These are phyloP conservation scores for Drechslera avenae DNA, from an alignment of 2,329 filamentous ascomycete genomes.

Conservation along the genomic window DNA sequence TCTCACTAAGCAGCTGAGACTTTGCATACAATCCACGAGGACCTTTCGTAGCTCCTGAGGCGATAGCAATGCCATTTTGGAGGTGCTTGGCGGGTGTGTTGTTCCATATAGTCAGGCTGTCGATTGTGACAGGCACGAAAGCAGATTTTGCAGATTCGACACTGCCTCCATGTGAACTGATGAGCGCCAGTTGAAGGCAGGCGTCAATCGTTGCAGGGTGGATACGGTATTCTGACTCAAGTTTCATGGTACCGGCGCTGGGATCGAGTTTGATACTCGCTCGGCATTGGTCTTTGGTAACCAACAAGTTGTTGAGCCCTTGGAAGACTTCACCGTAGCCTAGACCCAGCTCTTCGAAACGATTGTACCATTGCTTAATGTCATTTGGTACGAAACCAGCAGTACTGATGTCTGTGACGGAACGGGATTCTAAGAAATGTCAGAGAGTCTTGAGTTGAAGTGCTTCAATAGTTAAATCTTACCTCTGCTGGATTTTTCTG, in stretches of 20 bases:
- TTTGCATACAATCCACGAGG: neutral
- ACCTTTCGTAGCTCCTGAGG: neutral
- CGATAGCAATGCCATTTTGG: too few species aligned
- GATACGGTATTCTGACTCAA: constrained; percentile 38
- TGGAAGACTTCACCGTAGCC: constrained; percentile 30
- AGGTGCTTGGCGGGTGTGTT: too few species aligned
- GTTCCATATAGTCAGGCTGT: too few species aligned
- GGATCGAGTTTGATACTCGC: constrained; percentile 19
- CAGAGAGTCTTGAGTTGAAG: too few species aligned
- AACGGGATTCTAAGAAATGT: too few species aligned
- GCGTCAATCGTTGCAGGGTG: constrained; percentile 44
- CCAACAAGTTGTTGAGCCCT: neutral
- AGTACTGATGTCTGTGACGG: too few species aligned
- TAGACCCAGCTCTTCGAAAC: constrained; percentile 22
- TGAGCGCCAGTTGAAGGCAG: constrained; percentile 34
- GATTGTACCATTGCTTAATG: constrained; percentile 25
- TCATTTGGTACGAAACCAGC: too few species aligned
- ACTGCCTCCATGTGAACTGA: constrained; percentile 24
- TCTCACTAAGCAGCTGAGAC: neutral
- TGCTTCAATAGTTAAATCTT: constrained; percentile 12
- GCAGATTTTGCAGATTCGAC: constrained; percentile 7
- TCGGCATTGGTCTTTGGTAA: constrained; percentile 8
- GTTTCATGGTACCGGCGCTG: constrained; percentile 10
- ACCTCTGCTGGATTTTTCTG: constrained; percentile 17
- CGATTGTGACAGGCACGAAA: constrained; percentile 15